These are phyloP conservation scores for Syzygium syzygioides DNA, from an alignment of 441 rosid species.

Conservation along the genomic window DNA sequence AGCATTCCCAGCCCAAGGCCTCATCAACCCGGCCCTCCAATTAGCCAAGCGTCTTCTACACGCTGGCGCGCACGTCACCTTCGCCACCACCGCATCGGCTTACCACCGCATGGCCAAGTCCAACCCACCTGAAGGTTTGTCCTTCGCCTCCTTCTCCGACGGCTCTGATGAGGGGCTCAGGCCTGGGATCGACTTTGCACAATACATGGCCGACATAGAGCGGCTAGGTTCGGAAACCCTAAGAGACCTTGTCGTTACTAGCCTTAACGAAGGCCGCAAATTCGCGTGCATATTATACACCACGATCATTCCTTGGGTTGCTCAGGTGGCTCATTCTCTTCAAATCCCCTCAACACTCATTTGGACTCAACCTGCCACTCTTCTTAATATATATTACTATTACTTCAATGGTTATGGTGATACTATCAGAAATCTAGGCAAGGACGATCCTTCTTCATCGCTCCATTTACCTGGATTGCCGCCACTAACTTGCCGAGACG, in stretches of 20 bases:
- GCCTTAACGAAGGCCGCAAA: neutral
- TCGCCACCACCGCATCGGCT: slow-evolving; percentile 14
- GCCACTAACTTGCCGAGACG: slow-evolving; percentile 9
- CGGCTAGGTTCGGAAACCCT: slow-evolving; percentile 16
- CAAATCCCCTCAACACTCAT: slow-evolving; percentile 15
- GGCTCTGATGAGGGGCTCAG: slow-evolving; percentile 14
- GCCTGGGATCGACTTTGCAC: neutral
- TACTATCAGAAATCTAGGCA: neutral
- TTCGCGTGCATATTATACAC: slow-evolving; percentile 14
- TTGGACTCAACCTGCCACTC: slow-evolving; percentile 22
- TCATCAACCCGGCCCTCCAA: slow-evolving; percentile 26
- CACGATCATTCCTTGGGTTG: slow-evolving; percentile 11
- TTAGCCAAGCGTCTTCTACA: slow-evolving; percentile 18
- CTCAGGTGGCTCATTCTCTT: slow-evolving; percentile 14
- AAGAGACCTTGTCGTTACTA: neutral
- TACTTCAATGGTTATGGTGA: slow-evolving; percentile 15
- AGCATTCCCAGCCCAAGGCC: slow-evolving; percentile 16
- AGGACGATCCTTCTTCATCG: neutral
- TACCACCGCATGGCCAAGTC: neutral
- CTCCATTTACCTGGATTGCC: slow-evolving; percentile 18
- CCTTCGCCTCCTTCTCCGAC: slow-evolving; percentile 17
- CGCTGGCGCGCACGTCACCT: slow-evolving; percentile 14
- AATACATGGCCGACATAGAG: neutral
- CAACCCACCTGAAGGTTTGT: slow-evolving; percentile 3
- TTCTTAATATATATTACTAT: slow-evolving; percentile 16